Evolutionary conservation across 2,329 filamentous ascomycete species (phyloP).

Genomic region (Berkeleyomyces rouxiae): DNA sequence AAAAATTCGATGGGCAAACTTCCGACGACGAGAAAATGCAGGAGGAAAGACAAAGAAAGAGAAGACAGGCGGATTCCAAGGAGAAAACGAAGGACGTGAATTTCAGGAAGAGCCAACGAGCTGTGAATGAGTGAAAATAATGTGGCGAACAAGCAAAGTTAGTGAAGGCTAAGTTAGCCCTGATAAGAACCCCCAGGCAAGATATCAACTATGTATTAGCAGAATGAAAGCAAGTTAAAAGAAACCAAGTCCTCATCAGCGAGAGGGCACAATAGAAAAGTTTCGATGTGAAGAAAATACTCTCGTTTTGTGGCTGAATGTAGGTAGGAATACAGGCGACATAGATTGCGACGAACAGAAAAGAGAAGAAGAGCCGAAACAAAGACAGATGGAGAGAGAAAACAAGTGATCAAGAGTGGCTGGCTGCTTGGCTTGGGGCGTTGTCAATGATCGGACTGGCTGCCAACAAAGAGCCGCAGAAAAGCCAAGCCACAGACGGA

Average conservation of each 20-base stretch:
- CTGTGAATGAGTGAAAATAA: not conserved
- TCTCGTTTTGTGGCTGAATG: too few relatives aligned
- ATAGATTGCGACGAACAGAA: too few relatives aligned
- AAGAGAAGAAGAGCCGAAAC: not conserved
- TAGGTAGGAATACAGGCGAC: too few relatives aligned
- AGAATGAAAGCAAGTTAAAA: not conserved
- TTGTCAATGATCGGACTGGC: not conserved
- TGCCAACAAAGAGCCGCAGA: not conserved
- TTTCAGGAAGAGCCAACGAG: not conserved
- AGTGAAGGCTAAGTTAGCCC: not conserved
- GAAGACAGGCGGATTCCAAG: not conserved
- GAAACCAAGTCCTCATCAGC: not conserved
- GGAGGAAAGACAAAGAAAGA: not conserved
- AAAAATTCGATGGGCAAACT: not conserved
- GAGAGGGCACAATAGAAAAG: not conserved
- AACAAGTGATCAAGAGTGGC: not conserved
- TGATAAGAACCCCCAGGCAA: not conserved
- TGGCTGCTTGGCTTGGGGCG: not conserved
- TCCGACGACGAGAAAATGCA: not conserved
- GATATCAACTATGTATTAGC: not conserved
- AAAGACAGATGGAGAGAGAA: not conserved
- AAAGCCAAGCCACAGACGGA: not conserved
- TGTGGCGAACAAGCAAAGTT: not conserved
- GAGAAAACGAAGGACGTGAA: not conserved
- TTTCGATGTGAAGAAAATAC: too few relatives aligned